Conservation (phyloP, 2,329 filamentous ascomycete genomes). For the Basipetospora chlamydospora region DNA sequence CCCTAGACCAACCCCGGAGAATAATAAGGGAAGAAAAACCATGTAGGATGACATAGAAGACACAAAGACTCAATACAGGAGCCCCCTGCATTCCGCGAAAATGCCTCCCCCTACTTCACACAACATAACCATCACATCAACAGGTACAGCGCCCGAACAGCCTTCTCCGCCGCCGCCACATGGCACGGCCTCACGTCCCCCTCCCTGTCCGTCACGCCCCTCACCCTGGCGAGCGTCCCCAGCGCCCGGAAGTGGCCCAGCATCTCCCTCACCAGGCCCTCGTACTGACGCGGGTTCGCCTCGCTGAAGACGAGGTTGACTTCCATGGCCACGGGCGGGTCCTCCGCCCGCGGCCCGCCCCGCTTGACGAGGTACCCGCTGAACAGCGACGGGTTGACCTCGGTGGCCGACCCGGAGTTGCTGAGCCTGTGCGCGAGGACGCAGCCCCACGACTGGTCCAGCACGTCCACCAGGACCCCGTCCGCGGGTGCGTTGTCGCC, state of each 20-base stretch:
- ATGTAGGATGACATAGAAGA: neutral
- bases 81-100: neutral
- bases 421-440: conserved; percentile 52
- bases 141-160: conserved; percentile 48
- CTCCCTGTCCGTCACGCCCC: conserved; percentile 44
- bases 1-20: too few species aligned
- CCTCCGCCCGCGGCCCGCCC: conserved; percentile 38
- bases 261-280: conserved; percentile 55
- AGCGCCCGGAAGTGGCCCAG: conserved; percentile 54
- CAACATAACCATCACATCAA: conserved; percentile 34
- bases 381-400: conserved; percentile 41
- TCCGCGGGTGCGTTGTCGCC: conserved; percentile 40
- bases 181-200: conserved; percentile 63
- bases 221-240: conserved; percentile 52
- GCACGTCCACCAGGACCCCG: conserved; percentile 54
- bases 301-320: conserved; percentile 49
- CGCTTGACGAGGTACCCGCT: conserved; percentile 55
- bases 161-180: conserved; percentile 56
- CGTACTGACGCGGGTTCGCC: conserved; percentile 37
- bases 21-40: neutral
- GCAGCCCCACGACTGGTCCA: conserved; percentile 64
- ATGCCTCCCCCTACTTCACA: too few species aligned
- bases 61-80: neutral
- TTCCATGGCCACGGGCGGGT: conserved; percentile 46
- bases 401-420: conserved; percentile 40